These are phyloP conservation scores for Cicer arietinum DNA, from an alignment of 306 rosid genomes.

Conservation along the genomic window DNA sequence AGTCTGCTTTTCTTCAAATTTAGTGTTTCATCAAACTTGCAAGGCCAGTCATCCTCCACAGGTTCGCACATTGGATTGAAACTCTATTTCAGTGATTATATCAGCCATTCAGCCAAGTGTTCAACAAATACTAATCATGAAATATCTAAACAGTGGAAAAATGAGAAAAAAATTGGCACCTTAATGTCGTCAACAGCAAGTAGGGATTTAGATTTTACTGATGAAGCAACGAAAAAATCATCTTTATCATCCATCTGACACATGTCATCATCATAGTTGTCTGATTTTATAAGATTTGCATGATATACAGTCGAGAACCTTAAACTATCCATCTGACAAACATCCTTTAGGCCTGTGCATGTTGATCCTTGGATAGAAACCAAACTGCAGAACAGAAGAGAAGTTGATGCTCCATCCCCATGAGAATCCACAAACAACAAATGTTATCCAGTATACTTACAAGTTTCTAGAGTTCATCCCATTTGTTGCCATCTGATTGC, in stretches of 20 bases:
- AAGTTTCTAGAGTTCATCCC: conserved; percentile 61
- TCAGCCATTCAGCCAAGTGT: conserved; percentile 26
- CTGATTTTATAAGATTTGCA: conserved; percentile 50
- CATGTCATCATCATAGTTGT: conserved; percentile 70
- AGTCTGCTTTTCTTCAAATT: conserved; percentile 56
- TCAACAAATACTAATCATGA: conserved; percentile 31
- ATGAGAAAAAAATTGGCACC: conserved; percentile 51
- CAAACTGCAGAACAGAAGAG: conserved; percentile 53
- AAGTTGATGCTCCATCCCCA: conserved; percentile 20
- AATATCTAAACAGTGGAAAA: conserved; percentile 41
- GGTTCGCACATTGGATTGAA: conserved; percentile 86
- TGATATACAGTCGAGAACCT: conserved; percentile 63
- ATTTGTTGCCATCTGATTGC: conserved; percentile 54
- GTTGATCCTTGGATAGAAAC: conserved; percentile 61
- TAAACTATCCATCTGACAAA: conserved; percentile 72
- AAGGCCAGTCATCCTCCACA: conserved; percentile 72
- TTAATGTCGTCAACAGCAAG: conserved; percentile 59
- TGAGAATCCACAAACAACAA: conserved; percentile 41
- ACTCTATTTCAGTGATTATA: conserved; percentile 63
- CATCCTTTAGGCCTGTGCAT: conserved; percentile 72
- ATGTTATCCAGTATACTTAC: conserved; percentile 55
- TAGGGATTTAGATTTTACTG: conserved; percentile 57
- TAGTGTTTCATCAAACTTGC: conserved; percentile 62
- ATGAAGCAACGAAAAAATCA: conserved; percentile 59
- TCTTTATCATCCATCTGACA: conserved; percentile 80